A percentile compares a stretch with the other conserved stretches of the same genome.
Conservation (phyloP, 2,329 filamentous ascomycete species). For the Coniella lustricola region DNA sequence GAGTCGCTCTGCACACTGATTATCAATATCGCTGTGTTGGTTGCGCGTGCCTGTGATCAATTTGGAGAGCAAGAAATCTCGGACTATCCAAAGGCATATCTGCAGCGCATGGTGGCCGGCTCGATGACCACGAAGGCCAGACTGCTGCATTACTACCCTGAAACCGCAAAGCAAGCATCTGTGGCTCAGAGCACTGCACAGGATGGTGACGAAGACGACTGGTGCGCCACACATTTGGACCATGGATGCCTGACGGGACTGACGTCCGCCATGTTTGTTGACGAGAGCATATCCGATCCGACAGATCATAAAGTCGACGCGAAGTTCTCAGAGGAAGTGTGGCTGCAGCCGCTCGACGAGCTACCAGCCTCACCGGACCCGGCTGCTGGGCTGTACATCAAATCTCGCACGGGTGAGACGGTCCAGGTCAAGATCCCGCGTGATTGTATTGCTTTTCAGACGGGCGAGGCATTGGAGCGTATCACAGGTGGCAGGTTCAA, state of each 20-base stretch:
- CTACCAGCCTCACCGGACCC: slow-evolving; percentile 73
- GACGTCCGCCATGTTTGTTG: slow-evolving; percentile 93
- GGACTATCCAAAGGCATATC: slow-evolving; percentile 68
- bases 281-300: slow-evolving; percentile 50
- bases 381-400: slow-evolving; percentile 85
- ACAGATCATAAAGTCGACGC: slow-evolving; percentile 27
- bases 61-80: slow-evolving; percentile 75
- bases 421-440: slow-evolving; percentile 90
- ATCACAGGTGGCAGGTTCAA: slow-evolving; percentile 90
- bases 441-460: slow-evolving; percentile 93
- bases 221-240: slow-evolving; percentile 88
- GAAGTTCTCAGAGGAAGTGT: slow-evolving; percentile 23
- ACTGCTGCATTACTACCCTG: slow-evolving; percentile 87
- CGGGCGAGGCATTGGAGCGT: slow-evolving; percentile 81
- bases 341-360: slow-evolving; percentile 55
- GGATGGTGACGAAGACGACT: slow-evolving; percentile 65
- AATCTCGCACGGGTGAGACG: slow-evolving; percentile 70
- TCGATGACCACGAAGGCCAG: slow-evolving; percentile 88
- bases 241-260: slow-evolving; percentile 91
- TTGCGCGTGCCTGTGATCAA: slow-evolving; percentile 82
- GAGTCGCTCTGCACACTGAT: slow-evolving; percentile 74
- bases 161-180: slow-evolving; percentile 27
- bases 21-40: slow-evolving; percentile 82
- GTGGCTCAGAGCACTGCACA: slow-evolving; percentile 32
- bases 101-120: slow-evolving; percentile 79